phyloP scores from a whole-genome alignment of 2,329 filamentous ascomycete species.

The Verticillium alfalfae region DNA sequence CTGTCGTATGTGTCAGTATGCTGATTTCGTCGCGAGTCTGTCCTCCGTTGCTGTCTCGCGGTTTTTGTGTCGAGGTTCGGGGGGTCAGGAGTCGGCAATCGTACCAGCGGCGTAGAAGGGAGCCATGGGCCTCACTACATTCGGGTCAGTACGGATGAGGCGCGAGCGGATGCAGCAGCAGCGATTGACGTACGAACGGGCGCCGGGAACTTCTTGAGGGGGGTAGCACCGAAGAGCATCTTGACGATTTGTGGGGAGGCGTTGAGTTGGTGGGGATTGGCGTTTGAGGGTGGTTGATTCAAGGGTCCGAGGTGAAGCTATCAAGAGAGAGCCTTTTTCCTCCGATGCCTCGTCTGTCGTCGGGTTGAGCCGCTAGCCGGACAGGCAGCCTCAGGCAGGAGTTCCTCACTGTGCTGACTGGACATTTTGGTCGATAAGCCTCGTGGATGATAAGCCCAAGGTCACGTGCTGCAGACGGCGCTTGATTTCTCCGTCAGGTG shows the following conservation, averaged over 20 bases:
- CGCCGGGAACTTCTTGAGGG: constrained; percentile 74
- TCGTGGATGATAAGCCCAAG: background rate
- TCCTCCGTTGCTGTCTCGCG: background rate
- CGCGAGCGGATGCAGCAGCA: background rate
- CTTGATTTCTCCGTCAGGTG: constrained; percentile 1
- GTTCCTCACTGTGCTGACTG: background rate
- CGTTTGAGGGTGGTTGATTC: constrained; percentile 21
- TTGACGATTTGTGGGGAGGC: constrained; percentile 38
- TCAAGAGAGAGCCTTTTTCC: constrained; percentile 33
- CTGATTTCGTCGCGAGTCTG: background rate
- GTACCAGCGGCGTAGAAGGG: constrained; percentile 95
- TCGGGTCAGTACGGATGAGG: background rate
- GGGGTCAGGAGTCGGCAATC: constrained; percentile 26
- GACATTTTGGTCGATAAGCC: background rate
- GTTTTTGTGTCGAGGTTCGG: background rate
- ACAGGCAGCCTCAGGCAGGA: background rate
- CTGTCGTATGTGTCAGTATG: constrained; percentile 34
- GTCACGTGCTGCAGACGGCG: background rate
- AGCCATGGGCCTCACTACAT: constrained; percentile 77
- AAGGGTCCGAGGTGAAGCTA: constrained; percentile 24
- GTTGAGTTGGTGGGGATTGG: constrained; percentile 24
- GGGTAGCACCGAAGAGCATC: constrained; percentile 65
- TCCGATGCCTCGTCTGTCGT: constrained; percentile 17
- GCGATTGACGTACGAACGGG: constrained; percentile 65
- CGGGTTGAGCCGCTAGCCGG: background rate